Conservation (phyloP, 768 basidiomycete species). For the Leccinum incarnatum region DNA sequence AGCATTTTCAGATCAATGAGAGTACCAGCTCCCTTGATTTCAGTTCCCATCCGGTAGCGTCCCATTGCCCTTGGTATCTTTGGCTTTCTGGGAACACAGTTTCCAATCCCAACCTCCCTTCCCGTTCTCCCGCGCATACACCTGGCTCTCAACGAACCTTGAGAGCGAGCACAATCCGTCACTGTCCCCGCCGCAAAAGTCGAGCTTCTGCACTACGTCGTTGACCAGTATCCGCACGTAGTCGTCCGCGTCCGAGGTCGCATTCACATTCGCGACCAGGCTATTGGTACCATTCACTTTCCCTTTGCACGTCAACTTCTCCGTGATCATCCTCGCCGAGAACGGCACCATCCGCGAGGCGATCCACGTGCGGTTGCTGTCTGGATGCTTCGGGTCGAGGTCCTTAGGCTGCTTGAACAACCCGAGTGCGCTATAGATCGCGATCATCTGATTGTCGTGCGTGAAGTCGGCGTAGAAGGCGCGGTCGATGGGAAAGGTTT, state of each 20-base stretch:
- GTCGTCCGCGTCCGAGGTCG: neutral
- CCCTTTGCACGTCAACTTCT: slow-evolving; percentile 36
- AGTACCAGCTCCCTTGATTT: too few relatives aligned
- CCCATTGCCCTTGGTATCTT: neutral
- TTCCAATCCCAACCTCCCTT: neutral
- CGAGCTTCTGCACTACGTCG: neutral
- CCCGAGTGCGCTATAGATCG: neutral
- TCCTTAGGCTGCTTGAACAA: neutral
- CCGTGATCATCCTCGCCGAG: slow-evolving; percentile 65
- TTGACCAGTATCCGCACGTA: neutral
- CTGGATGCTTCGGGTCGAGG: neutral
- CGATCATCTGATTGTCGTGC: neutral
- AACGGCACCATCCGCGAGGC: slow-evolving; percentile 60
- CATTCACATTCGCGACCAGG: too few relatives aligned
- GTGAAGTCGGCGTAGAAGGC: neutral
- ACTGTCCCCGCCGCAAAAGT: neutral
- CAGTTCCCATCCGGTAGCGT: neutral
- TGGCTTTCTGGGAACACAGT: neutral
- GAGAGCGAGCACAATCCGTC: neutral
- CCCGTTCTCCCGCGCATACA: neutral
- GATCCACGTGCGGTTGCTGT: neutral
- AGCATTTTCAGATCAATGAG: neutral
- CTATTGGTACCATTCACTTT: neutral
- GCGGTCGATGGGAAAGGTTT: neutral
- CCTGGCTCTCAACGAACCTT: neutral